A percentile compares a stretch with the other conserved stretches of the same genome.
Conservation (phyloP, 305 asterid genomes). For the Ilex paraguariensis region DNA sequence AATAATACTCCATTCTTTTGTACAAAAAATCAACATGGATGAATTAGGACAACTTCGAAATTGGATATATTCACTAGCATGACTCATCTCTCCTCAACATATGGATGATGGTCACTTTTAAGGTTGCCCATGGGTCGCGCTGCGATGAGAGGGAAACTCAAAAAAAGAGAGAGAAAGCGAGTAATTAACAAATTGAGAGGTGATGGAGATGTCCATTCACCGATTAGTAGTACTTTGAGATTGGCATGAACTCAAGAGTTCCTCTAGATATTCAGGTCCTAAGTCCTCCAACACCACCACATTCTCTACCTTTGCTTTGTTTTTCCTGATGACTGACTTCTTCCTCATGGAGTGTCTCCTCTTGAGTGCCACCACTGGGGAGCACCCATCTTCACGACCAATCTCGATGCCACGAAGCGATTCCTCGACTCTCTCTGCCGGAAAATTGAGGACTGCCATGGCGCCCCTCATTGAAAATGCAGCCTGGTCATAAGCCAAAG, state of each 20-base stretch:
- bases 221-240: constrained; percentile 19
- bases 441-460: constrained; percentile 63
- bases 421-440: constrained; percentile 55
- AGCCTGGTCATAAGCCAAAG: constrained; percentile 75
- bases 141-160: too few species aligned
- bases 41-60: too few species aligned
- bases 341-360: constrained; percentile 52
- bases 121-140: too few species aligned
- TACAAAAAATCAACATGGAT: too few species aligned
- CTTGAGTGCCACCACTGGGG: constrained; percentile 74
- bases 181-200: too few species aligned
- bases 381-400: constrained; percentile 46
- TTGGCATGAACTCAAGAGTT: constrained; percentile 33
- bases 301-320: constrained; percentile 23
- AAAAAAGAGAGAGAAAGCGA: too few species aligned
- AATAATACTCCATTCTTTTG: too few species aligned
- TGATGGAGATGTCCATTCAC: constrained; percentile 4
- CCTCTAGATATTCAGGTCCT: constrained; percentile 75
- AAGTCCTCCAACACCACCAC: constrained; percentile 74
- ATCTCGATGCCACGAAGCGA: constrained; percentile 57
- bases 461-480: constrained; percentile 65
- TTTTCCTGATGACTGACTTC: constrained; percentile 19
- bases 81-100: too few species aligned
- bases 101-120: too few species aligned
- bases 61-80: too few species aligned